Conservation (phyloP, 345 rosid genomes). For the Cardamine occulta region DNA sequence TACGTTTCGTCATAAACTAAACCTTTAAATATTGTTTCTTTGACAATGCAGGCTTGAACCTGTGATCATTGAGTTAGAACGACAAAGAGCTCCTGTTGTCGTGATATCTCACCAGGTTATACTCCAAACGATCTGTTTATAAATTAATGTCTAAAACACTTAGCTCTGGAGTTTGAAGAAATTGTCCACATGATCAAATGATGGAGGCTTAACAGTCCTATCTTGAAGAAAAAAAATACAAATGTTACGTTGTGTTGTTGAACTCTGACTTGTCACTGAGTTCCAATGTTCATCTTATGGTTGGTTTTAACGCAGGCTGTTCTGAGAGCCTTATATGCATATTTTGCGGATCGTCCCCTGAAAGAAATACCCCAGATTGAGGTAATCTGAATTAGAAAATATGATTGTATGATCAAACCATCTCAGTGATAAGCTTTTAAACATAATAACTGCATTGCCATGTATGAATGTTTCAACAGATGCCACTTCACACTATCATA, state of each 20-base stretch:
- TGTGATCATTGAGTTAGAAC: slow-evolving; percentile 94
- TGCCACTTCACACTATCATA: slow-evolving; percentile 96
- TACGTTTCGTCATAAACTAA: neutral
- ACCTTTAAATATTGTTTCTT: slow-evolving; percentile 11
- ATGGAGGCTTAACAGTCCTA: too few relatives aligned
- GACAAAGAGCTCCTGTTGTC: slow-evolving; percentile 98
- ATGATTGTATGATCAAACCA: neutral
- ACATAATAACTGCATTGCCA: neutral
- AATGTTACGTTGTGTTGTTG: neutral
- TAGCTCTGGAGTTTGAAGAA: slow-evolving; percentile 8
- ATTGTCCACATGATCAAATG: too few relatives aligned
- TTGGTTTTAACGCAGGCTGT: slow-evolving; percentile 66
- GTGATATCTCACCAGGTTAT: slow-evolving; percentile 97
- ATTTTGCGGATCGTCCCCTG: slow-evolving; percentile 97
- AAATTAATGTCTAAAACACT: neutral
- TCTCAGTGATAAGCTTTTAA: neutral
- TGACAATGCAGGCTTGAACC: slow-evolving; percentile 85
- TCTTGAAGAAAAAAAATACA: neutral
- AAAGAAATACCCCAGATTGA: slow-evolving; percentile 96
- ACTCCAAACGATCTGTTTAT: slow-evolving; percentile 14
- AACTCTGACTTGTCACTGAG: neutral
- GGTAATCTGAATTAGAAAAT: slow-evolving; percentile 50
- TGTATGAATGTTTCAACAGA: slow-evolving; percentile 51
- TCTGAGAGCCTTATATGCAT: slow-evolving; percentile 96
- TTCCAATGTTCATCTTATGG: slow-evolving; percentile 7